Evolutionary conservation across 306 rosid genomes (phyloP).

Genomic region (Sophora flavescens): DNA sequence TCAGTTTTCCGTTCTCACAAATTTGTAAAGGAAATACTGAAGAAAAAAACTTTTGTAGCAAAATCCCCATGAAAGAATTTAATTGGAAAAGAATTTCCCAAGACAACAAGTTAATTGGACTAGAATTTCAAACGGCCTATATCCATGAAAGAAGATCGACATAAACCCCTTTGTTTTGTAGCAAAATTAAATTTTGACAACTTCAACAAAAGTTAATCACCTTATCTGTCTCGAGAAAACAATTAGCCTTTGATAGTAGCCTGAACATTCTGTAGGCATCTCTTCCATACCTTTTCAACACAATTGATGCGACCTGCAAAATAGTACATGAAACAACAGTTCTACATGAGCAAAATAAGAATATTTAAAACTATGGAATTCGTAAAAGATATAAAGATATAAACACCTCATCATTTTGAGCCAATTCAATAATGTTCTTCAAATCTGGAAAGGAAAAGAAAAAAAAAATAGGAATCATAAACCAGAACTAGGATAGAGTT

Average conservation of each 20-base stretch:
- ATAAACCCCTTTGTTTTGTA: slow-evolving; percentile 1
- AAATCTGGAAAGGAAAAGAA: slow-evolving; percentile 65
- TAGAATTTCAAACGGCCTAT: slow-evolving; percentile 34
- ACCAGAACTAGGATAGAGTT: slow-evolving; percentile 27
- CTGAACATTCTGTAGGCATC: slow-evolving; percentile 90
- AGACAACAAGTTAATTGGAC: not conserved
- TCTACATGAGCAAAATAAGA: slow-evolving; percentile 37
- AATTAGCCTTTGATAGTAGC: slow-evolving; percentile 64
- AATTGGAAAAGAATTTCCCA: too few relatives aligned
- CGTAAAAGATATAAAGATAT: slow-evolving; percentile 25
- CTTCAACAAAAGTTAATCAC: slow-evolving; percentile 53
- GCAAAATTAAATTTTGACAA: slow-evolving; percentile 19
- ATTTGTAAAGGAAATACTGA: too few relatives aligned
- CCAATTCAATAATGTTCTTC: slow-evolving; percentile 70
- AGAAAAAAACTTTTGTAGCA: too few relatives aligned
- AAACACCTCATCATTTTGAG: slow-evolving; percentile 82
- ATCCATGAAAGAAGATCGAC: slow-evolving; percentile 14
- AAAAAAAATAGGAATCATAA: slow-evolving; percentile 10
- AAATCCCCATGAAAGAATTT: too few relatives aligned
- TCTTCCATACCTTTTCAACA: slow-evolving; percentile 77
- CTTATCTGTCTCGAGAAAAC: slow-evolving; percentile 76
- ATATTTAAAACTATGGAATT: not conserved
- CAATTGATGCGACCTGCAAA: slow-evolving; percentile 85
- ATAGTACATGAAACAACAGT: slow-evolving; percentile 40
- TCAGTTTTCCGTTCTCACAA: too few relatives aligned